Conservation (phyloP, 345 rosid species). For the Populus nigra region DNA sequence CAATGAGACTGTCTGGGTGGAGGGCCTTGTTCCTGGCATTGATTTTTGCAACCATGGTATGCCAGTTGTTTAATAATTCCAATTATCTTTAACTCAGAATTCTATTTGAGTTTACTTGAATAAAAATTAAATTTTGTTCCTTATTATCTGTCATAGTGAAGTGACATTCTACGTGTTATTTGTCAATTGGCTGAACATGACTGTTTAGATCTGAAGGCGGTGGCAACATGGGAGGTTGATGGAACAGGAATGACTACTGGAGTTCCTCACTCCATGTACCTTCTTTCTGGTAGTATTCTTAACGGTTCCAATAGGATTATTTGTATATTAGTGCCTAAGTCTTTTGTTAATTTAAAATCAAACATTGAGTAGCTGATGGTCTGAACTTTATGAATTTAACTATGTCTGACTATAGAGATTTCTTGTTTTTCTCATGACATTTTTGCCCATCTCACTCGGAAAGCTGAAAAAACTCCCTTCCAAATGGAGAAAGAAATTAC, state of each 20-base stretch:
- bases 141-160: too few species aligned
- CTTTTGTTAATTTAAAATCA: background rate
- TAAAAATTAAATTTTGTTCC: too few species aligned
- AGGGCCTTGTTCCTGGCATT: slow-evolving; percentile 97
- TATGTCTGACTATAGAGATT: background rate
- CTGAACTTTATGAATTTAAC: background rate
- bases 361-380: background rate
- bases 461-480: slow-evolving; percentile 51
- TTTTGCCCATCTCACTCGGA: slow-evolving; percentile 15
- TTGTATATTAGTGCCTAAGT: background rate
- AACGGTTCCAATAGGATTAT: background rate
- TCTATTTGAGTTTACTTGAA: background rate
- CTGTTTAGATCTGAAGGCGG: slow-evolving; percentile 64
- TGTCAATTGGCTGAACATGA: background rate
- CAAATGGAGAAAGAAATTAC: slow-evolving; percentile 58
- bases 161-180: background rate
- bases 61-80: slow-evolving; percentile 17
- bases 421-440: slow-evolving; percentile 11
- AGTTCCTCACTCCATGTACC: slow-evolving; percentile 80
- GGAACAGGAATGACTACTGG: slow-evolving; percentile 56
- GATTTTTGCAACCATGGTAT: slow-evolving; percentile 97
- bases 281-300: slow-evolving; percentile 65
- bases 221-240: slow-evolving; percentile 98
- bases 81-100: background rate
- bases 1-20: slow-evolving; percentile 78